Conservation (phyloP, 495 filamentous ascomycete genomes). For the Lasiosphaeria ovina region DNA sequence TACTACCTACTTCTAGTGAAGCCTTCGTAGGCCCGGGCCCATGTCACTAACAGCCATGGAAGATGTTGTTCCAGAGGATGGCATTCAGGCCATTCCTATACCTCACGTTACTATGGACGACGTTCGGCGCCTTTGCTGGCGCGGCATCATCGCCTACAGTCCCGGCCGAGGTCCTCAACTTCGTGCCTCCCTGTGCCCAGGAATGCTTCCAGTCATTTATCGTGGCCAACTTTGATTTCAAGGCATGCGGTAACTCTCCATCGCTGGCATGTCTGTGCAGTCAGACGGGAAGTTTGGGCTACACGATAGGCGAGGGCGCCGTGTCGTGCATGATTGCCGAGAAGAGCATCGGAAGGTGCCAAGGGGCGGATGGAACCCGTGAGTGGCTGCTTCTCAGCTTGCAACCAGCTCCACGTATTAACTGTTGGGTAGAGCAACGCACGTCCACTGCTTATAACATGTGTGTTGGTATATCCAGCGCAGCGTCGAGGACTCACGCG, state of each 20-base stretch:
- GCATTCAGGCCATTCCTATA: conserved; percentile 36
- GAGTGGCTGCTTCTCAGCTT: conserved; percentile 14
- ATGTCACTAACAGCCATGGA: background rate
- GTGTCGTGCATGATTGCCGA: conserved; percentile 60
- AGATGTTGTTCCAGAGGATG: conserved; percentile 47
- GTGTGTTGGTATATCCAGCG: conserved; percentile 52
- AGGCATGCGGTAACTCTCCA: conserved; percentile 46
- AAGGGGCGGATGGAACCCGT: conserved; percentile 35
- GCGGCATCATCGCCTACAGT: conserved; percentile 32
- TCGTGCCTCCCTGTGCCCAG: conserved; percentile 64
- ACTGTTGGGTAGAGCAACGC: background rate
- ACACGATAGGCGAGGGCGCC: conserved; percentile 68
- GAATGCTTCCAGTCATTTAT: conserved; percentile 63
- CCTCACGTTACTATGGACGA: conserved; percentile 38
- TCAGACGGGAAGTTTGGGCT: conserved; percentile 56
- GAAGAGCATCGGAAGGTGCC: conserved; percentile 40
- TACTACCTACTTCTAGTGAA: too few species aligned
- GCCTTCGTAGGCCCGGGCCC: background rate
- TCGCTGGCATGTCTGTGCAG: conserved; percentile 63
- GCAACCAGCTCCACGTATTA: conserved; percentile 19
- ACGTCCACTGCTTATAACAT: conserved; percentile 52
- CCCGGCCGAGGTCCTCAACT: conserved; percentile 41
- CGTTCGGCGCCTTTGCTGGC: conserved; percentile 24
- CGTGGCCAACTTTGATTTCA: conserved; percentile 52
- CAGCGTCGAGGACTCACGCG: conserved; percentile 57